Evolutionary conservation across 768 basidiomycete species (phyloP).

Genomic region (Tubosaeta brunneosetosa): DNA sequence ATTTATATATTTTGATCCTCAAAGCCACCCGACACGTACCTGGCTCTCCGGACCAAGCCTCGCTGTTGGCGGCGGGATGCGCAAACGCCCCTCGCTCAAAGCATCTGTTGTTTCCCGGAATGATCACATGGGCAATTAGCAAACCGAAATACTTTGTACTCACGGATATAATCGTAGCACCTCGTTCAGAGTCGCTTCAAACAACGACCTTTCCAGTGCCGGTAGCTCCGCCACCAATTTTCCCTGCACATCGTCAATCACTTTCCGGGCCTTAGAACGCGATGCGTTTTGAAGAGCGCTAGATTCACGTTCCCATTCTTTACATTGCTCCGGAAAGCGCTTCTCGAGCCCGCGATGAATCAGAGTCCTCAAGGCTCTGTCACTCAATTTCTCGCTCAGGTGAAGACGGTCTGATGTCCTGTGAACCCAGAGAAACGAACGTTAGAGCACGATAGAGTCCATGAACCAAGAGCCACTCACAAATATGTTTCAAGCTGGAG

Average conservation of each 20-base stretch:
- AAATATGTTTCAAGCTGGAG: conserved; percentile 16
- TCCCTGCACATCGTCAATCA: not conserved
- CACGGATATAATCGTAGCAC: too few relatives aligned
- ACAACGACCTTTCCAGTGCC: conserved; percentile 14
- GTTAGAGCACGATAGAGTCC: not conserved
- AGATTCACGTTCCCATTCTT: not conserved
- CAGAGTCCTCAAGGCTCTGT: conserved; percentile 25
- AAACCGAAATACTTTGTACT: too few relatives aligned
- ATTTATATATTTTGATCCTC: not conserved
- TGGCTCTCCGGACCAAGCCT: not conserved
- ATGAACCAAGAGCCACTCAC: conserved; percentile 9
- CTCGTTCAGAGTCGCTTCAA: conserved; percentile 22
- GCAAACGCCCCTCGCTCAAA: conserved; percentile 14
- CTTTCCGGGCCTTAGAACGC: accelerated
- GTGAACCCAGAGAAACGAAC: not conserved
- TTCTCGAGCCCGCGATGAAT: conserved; percentile 24
- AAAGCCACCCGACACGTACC: not conserved
- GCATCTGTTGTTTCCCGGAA: not conserved
- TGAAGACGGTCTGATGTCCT: conserved; percentile 23
- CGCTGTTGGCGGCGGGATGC: not conserved
- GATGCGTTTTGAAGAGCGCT: not conserved
- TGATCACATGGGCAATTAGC: not conserved
- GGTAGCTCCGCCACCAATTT: conserved; percentile 7
- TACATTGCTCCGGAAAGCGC: conserved; percentile 16
- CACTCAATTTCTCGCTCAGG: conserved; percentile 23